Evolutionary conservation across 352 stramenopile genomes (phyloP).

Genomic region (Discostella stelligera): DNA sequence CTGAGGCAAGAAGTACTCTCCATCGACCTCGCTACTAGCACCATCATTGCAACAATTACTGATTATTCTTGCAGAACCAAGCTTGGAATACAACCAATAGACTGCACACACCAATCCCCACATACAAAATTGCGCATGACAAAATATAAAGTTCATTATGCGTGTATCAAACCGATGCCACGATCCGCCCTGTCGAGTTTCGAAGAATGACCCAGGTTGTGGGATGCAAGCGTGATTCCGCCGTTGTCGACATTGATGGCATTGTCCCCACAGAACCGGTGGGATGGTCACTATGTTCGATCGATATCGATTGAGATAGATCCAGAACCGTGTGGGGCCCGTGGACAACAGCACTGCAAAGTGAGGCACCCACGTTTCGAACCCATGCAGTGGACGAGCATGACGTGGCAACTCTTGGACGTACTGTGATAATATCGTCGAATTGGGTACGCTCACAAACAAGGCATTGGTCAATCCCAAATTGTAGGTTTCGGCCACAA

Average conservation of each 20-base stretch:
- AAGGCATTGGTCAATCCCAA: slow-evolving; percentile 25
- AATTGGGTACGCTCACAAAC: slow-evolving; percentile 13
- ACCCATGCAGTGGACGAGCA: background rate
- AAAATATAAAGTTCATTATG: slow-evolving; percentile 22
- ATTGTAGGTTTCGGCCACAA: slow-evolving; percentile 29
- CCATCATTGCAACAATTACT: no score
- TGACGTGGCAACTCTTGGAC: background rate
- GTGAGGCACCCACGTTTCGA: slow-evolving; percentile 7
- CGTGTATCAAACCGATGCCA: slow-evolving; percentile 15
- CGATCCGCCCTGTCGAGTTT: slow-evolving; percentile 7
- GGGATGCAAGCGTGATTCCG: background rate
- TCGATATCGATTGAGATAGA: slow-evolving; percentile 11
- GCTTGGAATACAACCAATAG: slow-evolving; percentile 4
- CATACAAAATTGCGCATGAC: slow-evolving; percentile 8
- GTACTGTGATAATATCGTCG: slow-evolving; percentile 13
- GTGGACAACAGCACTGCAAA: slow-evolving; percentile 14
- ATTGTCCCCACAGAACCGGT: slow-evolving; percentile 10
- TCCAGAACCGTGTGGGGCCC: slow-evolving; percentile 11
- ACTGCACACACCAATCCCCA: slow-evolving; percentile 2
- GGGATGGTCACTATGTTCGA: slow-evolving; percentile 4
- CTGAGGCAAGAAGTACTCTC: no score
- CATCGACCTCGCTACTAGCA: no score
- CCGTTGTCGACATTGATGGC: slow-evolving; percentile 16
- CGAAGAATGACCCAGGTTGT: background rate
- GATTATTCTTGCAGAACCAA: background rate